Percentiles rank a stretch among this genome's conserved stretches.
phyloP scores from a whole-genome alignment of 306 rosid species.

The Astragalus glycyphyllos region DNA sequence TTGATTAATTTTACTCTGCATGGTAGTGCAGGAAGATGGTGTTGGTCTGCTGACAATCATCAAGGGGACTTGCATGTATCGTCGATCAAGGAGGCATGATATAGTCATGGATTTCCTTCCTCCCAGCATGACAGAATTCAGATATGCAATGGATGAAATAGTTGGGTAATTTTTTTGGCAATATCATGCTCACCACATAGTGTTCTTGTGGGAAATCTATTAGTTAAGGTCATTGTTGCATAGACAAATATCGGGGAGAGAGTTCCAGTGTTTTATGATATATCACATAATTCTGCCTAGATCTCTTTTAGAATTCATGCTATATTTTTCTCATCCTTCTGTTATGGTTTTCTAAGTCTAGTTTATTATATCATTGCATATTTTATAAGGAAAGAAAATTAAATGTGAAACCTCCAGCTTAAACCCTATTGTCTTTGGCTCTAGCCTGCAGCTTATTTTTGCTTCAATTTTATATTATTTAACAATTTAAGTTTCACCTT shows the following conservation, averaged over 20 bases:
- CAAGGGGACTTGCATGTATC: constrained; percentile 77
- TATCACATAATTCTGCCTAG: not conserved
- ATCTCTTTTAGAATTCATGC: no score
- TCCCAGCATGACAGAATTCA: constrained; percentile 71
- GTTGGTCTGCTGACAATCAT: constrained; percentile 80
- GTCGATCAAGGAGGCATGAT: constrained; percentile 66
- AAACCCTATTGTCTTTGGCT: not conserved
- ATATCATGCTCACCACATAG: constrained; percentile 20
- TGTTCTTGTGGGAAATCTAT: constrained; percentile 16
- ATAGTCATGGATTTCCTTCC: constrained; percentile 68
- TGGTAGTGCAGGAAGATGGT: constrained; percentile 82
- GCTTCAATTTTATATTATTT: constrained; percentile 13
- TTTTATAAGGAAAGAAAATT: not conserved
- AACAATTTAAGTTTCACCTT: not conserved
- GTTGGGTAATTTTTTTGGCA: constrained; percentile 60
- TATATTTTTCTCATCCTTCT: not conserved
- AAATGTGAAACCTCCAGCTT: constrained; percentile 13
- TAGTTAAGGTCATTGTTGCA: constrained; percentile 37
- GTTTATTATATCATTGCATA: not conserved
- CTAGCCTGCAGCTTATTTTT: constrained; percentile 1
- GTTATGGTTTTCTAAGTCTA: no score
- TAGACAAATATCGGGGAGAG: not conserved
- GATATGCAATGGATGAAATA: constrained; percentile 56
- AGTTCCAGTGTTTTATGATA: not conserved
- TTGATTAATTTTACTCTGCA: constrained; percentile 36